Base-by-base conservation (phyloP, 1,284 basidiomycete genomes). In the Rhodotorula sp. region DNA sequence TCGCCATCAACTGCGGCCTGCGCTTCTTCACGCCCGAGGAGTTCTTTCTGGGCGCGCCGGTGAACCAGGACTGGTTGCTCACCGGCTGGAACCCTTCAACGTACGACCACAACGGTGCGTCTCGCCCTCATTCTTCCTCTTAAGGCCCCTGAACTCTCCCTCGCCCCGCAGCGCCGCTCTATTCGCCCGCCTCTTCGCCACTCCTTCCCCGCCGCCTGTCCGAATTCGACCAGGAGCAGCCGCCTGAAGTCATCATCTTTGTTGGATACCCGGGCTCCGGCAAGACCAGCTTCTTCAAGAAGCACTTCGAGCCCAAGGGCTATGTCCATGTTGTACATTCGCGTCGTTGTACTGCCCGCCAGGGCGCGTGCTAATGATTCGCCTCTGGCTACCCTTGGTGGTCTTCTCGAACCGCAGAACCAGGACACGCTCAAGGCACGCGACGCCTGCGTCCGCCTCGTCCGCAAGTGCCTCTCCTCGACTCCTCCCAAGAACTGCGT, bases 231-330 rank as follows among this genome's bases (percentile, higher is more conserved):
- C 52, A 56, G n/a, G 60, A 53, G 11, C 46, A 57, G 11, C 31
- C 54, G 55, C 73, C 78, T 61, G 84, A 85, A 68, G 82, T 96
- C 3, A 87, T 97, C 3, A 71, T 98, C 11, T 93, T 98, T 74
- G 89, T 93, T 10, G 95, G 94, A 20, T 87, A 87, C 64, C 94
- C 95, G 0, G 89, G 88, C 59, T 81, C 92, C 2, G 94, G 94
- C 54, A 98, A 98, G 81, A 89, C 91, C 0, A 85, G 87, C 0
- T 90, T 94, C 79, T 97, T 85, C 80, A 81, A 82, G 18, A 83
- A 80, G 50, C 82, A 92, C 77, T 94, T 97, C 78, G 80, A 82
- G n/a, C 83, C 86, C 0, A 81, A 80, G 8, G 86, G 84, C 20
- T 95, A 97, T 78, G 81, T 84, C 6, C 91, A 94, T 75, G 83